Conservation (phyloP, 805 yeast species). For the Ogataea minuta region DNA sequence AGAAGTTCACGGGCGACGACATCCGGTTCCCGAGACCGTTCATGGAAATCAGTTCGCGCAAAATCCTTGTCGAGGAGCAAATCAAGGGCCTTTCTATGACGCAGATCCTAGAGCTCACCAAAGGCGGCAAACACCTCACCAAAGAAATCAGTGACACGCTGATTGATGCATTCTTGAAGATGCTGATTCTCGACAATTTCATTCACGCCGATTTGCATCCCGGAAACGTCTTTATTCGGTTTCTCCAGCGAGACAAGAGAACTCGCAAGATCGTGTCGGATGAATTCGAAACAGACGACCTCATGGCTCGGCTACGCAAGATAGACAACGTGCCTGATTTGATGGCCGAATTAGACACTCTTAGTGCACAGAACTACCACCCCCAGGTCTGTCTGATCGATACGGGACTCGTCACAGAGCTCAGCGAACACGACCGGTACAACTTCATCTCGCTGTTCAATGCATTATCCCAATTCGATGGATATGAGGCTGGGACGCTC, state of each 20-base stretch:
- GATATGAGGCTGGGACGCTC: slow-evolving; percentile 89
- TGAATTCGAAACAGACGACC: slow-evolving; percentile 46
- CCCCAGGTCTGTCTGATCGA: slow-evolving; percentile 91
- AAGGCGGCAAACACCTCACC: slow-evolving; percentile 49
- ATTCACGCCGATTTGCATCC: slow-evolving; percentile 97
- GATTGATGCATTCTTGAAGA: slow-evolving; percentile 85
- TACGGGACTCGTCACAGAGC: slow-evolving; percentile 90
- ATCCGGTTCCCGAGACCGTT: slow-evolving; percentile 82
- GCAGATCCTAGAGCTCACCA: slow-evolving; percentile 52
- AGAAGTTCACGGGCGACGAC: slow-evolving; percentile 60
- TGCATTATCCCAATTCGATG: slow-evolving; percentile 88
- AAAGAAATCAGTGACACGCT: slow-evolving; percentile 76
- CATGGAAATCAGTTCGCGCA: slow-evolving; percentile 59
- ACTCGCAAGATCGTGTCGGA: slow-evolving; percentile 41
- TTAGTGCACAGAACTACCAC: slow-evolving; percentile 57
- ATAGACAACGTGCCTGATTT: slow-evolving; percentile 33
- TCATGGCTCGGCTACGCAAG: slow-evolving; percentile 41
- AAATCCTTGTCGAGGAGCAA: slow-evolving; percentile 82
- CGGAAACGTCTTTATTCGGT: slow-evolving; percentile 74
- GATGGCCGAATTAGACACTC: slow-evolving; percentile 43
- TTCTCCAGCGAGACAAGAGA: slow-evolving; percentile 40
- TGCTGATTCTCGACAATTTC: slow-evolving; percentile 90
- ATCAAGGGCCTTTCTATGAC: slow-evolving; percentile 83
- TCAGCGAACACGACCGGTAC: slow-evolving; percentile 70
- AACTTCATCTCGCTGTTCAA: slow-evolving; percentile 89